Evolutionary conservation across 106 monocot species (phyloP).

Genomic region (Vanilla planifolia): DNA sequence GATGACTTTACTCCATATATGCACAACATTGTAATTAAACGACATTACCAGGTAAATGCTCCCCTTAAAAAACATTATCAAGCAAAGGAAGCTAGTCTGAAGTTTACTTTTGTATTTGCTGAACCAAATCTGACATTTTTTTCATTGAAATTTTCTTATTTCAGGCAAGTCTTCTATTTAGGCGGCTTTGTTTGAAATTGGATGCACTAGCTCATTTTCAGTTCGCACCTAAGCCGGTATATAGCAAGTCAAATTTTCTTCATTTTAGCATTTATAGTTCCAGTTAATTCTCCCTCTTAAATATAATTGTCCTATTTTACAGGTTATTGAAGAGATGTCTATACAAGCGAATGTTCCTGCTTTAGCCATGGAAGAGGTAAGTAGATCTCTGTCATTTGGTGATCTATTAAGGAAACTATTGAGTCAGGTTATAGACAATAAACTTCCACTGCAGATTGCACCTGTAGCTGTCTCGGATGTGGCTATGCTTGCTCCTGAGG

Average conservation of each 20-base stretch:
- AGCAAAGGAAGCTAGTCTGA: too few species aligned
- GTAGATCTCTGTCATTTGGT: conserved; percentile 3
- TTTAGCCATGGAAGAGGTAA: conserved; percentile 98
- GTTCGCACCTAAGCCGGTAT: conserved; percentile 94
- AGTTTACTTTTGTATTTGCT: too few species aligned
- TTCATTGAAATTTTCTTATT: conserved; percentile 5
- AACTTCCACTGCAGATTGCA: conserved; percentile 55
- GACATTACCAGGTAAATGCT: too few species aligned
- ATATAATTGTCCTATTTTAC: conserved; percentile 5
- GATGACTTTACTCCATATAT: too few species aligned
- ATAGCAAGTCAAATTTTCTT: background rate
- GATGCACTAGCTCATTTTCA: conserved; percentile 94
- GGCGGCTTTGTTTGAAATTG: conserved; percentile 81
- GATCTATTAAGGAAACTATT: background rate
- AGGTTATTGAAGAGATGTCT: conserved; percentile 97
- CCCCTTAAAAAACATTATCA: too few species aligned
- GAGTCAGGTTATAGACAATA: background rate
- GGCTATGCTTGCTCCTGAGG: conserved; percentile 97
- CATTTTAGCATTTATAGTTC: background rate
- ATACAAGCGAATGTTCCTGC: conserved; percentile 90
- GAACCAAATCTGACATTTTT: too few species aligned
- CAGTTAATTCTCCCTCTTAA: background rate
- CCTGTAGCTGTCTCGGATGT: conserved; percentile 90
- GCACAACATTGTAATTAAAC: too few species aligned
- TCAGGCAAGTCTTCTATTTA: conserved; percentile 73